Evolutionary conservation across 176 grass and related monocot species (phyloP), one percentile per base, ranked within the genome.

Genomic region (Eragrostis curvula): DNA sequence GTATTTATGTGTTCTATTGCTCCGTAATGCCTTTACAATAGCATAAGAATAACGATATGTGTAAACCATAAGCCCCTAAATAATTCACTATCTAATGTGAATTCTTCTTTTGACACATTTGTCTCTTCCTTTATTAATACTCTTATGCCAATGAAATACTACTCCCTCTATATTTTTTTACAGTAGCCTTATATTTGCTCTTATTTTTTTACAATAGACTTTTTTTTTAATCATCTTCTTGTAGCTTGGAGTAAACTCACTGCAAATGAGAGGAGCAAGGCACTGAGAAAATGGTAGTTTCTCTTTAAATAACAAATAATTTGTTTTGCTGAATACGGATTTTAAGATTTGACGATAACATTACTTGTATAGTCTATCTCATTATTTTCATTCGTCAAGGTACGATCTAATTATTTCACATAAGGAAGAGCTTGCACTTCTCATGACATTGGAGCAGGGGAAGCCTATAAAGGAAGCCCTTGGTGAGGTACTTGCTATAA

Each of bases 181-280:
- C 14, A 79, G 12, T 16, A 50, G 52, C 15, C 49, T 17, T 5
- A 51, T 51, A 51, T 6, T 17, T 55, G 49, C 29, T 83, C 50
- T 13, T 0, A 42, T 66, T 21, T 68, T 67, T 66, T 67, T 7
- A 25, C 14, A 79, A 9, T 16, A 50, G 53, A 52, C 50, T 18
- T 83, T 51, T 5, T 44, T 77, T 64, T 82, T 87, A 52, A 28
- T 28, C 56, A 25, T 16, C 16, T 73, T 70, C 74, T 89, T 61
- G 58, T 62, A 98, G 96, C 92, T 91, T 98, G 96, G 96, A 98
- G 96, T 87, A 95, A 91, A 79, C 84, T 93, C 72, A 98, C 96
- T 25, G 96, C 92, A 53, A 91, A 20, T 85, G 90, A 95, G 64
- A 95, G 96, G 87, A 93, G 92, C 92, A 98, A 95, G 77, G 52